Percentiles rank a stretch among this genome's conserved stretches.
These are phyloP conservation scores for Trichoderma sp. DNA, from an alignment of 2,329 filamentous ascomycete species.

Conservation along the genomic window DNA sequence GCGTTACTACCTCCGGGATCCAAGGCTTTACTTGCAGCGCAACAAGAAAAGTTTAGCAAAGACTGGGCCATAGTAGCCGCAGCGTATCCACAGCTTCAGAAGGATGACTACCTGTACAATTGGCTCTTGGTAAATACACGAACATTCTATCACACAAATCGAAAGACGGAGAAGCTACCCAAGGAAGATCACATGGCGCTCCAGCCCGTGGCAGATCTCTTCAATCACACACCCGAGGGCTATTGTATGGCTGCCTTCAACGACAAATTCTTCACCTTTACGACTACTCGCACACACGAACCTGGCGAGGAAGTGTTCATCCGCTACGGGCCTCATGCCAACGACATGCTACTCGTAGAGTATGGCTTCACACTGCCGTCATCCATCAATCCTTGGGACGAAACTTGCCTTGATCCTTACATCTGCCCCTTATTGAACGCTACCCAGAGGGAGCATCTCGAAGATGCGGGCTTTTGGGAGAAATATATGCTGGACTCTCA, in stretches of 20 bases:
- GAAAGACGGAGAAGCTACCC: slow-evolving; percentile 48
- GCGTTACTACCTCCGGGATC: slow-evolving; percentile 50
- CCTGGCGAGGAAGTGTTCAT: slow-evolving; percentile 68
- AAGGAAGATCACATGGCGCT: slow-evolving; percentile 67
- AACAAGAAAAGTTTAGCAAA: slow-evolving; percentile 50
- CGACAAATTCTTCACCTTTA: slow-evolving; percentile 57
- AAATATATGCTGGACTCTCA: slow-evolving; percentile 56
- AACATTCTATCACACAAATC: slow-evolving; percentile 61
- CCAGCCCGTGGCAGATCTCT: slow-evolving; percentile 73
- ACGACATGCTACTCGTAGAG: slow-evolving; percentile 72
- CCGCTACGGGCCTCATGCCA: slow-evolving; percentile 69
- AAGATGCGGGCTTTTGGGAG: slow-evolving; percentile 54
- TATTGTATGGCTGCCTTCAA: slow-evolving; percentile 62
- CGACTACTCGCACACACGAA: slow-evolving; percentile 53
- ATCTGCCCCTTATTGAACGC: slow-evolving; percentile 46
- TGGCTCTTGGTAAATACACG: slow-evolving; percentile 67
- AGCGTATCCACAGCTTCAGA: slow-evolving; percentile 37
- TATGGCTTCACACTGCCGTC: slow-evolving; percentile 58
- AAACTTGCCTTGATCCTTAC: slow-evolving; percentile 53
- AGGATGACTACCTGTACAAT: slow-evolving; percentile 54
- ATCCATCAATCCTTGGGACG: slow-evolving; percentile 55
- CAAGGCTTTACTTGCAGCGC: slow-evolving; percentile 53
- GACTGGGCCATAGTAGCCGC: slow-evolving; percentile 47
- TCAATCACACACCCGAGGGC: slow-evolving; percentile 60
- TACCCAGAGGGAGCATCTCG: slow-evolving; percentile 45